Conservation (phyloP, 805 yeast genomes). For the Hyphopichia homilentoma region DNA sequence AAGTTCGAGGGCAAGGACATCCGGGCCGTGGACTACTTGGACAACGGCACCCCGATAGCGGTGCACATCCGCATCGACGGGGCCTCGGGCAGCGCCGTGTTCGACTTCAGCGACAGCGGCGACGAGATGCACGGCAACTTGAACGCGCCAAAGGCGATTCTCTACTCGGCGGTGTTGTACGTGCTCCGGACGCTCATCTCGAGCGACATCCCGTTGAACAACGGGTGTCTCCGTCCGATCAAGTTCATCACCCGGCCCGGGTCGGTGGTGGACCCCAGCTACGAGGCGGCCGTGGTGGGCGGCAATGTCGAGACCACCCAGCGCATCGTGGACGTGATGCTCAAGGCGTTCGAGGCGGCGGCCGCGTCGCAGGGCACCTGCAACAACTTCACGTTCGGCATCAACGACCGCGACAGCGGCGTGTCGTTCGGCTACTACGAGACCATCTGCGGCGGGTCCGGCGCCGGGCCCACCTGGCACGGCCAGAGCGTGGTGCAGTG, state of each 20-base stretch:
- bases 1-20: constrained; percentile 42
- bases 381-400: constrained; percentile 90
- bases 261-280: constrained; percentile 61
- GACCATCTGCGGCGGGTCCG: constrained; percentile 94
- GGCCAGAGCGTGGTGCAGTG: constrained; percentile 91
- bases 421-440: constrained; percentile 88
- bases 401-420: constrained; percentile 50
- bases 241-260: constrained; percentile 44
- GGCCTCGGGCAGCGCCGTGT: constrained; percentile 56
- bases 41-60: constrained; percentile 72
- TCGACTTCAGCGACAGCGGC: constrained; percentile 85
- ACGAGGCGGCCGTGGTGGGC: constrained; percentile 84
- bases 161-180: constrained; percentile 84
- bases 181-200: constrained; percentile 81
- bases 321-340: constrained; percentile 82
- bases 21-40: constrained; percentile 63
- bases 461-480: constrained; percentile 84
- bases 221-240: constrained; percentile 85
- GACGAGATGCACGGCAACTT: constrained; percentile 85
- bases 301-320: constrained; percentile 96
- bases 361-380: constrained; percentile 97
- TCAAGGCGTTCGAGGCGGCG: constrained; percentile 82
- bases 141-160: constrained; percentile 90
- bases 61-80: constrained; percentile 47
- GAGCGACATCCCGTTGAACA: constrained; percentile 87